Evolutionary conservation across 495 filamentous ascomycete species (phyloP).

Genomic region (Penicillium antarcticum): DNA sequence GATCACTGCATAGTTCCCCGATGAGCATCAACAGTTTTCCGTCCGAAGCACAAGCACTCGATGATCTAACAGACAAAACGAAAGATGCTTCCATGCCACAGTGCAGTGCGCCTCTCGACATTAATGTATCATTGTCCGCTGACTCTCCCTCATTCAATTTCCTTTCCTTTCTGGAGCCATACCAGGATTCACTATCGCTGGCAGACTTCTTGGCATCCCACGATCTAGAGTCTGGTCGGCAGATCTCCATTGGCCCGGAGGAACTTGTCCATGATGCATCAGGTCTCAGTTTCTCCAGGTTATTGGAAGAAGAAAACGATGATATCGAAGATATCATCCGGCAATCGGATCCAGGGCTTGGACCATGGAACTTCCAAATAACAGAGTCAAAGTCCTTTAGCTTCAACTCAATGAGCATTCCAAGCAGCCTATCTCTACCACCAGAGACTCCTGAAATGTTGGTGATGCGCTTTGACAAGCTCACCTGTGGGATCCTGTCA

Average conservation of each 20-base stretch:
- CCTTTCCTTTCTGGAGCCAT: constrained; percentile 21
- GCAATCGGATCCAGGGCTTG: constrained; percentile 33
- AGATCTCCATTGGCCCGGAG: constrained; percentile 1
- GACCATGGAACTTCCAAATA: constrained; percentile 35
- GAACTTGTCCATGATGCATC: constrained; percentile 5
- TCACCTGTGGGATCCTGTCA: constrained; percentile 76
- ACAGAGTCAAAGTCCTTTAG: constrained; percentile 1
- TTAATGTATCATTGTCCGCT: constrained; percentile 13
- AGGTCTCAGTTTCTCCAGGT: constrained; percentile 31
- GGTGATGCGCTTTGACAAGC: constrained; percentile 61
- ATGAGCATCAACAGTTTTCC: constrained; percentile 20
- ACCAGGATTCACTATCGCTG: constrained; percentile 14
- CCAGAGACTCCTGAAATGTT: constrained; percentile 61
- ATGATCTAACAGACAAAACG: constrained; percentile 5
- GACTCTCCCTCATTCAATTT: constrained; percentile 19
- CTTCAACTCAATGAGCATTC: constrained; percentile 8
- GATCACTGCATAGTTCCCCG: constrained; percentile 17
- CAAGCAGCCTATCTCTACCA: constrained; percentile 25
- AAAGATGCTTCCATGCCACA: constrained; percentile 11
- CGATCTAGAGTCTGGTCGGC: constrained; percentile 5
- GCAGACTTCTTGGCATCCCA: constrained; percentile 7
- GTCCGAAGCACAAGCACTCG: constrained; percentile 17
- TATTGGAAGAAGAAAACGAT: constrained; percentile 45
- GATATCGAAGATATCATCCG: constrained; percentile 61
- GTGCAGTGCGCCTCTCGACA: constrained; percentile 1